Conservation (phyloP, 306 rosid species). For the Malus orientalis region DNA sequence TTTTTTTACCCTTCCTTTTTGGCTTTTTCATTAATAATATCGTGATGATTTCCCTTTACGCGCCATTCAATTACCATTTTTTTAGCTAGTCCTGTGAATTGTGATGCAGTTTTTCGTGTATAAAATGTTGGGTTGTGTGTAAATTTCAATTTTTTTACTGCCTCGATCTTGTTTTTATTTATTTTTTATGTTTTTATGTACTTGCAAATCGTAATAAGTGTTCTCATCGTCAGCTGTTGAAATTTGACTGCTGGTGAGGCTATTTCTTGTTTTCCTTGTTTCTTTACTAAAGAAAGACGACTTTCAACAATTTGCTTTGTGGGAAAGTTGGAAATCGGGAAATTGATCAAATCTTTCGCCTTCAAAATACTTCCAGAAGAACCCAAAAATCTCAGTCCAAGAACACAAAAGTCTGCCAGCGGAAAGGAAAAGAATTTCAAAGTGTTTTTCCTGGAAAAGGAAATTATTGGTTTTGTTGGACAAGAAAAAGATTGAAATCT, state of each 20-base stretch:
- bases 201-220: not conserved
- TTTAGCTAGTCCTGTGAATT: not conserved
- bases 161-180: not conserved
- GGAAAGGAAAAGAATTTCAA: not conserved
- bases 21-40: not conserved
- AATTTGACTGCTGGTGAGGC: not conserved
- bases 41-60: not conserved
- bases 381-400: not conserved
- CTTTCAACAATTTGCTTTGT: not conserved
- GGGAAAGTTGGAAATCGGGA: not conserved
- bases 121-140: not conserved
- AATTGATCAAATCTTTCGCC: not conserved
- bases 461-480: conserved; percentile 6
- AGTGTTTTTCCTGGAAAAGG: conserved; percentile 9
- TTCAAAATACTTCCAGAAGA: not conserved
- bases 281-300: not conserved
- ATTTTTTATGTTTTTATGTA: not conserved
- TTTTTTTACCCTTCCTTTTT: not conserved
- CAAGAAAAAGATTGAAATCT: not conserved
- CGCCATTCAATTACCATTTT: not conserved
- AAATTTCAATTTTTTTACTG: not conserved
- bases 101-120: not conserved
- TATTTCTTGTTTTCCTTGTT: not conserved
- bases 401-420: conserved; percentile 3
- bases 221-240: not conserved